These are phyloP conservation scores for Arctium minus DNA, from an alignment of 129 eudicot genomes.

Conservation along the genomic window DNA sequence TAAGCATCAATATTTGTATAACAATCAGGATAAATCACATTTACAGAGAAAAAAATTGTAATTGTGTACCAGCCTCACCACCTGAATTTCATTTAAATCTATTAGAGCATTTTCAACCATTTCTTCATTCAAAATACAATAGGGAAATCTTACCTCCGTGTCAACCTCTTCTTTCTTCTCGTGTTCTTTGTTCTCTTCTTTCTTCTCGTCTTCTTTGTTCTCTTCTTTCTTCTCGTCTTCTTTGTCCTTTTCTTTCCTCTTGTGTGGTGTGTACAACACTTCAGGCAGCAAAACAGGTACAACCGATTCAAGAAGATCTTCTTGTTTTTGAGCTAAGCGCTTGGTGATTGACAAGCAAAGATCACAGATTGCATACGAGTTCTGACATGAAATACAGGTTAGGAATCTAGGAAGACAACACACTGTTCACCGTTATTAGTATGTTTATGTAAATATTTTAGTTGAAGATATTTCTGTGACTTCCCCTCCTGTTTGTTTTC, in stretches of 20 bases:
- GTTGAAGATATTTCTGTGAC: background rate
- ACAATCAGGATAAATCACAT: background rate
- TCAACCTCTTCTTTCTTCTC: constrained; percentile 19
- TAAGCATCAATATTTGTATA: background rate
- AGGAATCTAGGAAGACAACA: constrained; percentile 5
- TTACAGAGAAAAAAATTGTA: background rate
- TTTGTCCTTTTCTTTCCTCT: constrained; percentile 43
- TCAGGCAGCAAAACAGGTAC: constrained; percentile 55
- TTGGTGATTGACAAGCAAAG: constrained; percentile 69
- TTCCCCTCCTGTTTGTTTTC: background rate
- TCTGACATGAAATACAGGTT: constrained; percentile 51
- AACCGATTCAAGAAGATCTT: constrained; percentile 38
- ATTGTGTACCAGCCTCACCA: background rate
- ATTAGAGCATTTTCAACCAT: constrained; percentile 1
- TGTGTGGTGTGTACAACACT: constrained; percentile 52
- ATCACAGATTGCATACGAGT: constrained; percentile 79
- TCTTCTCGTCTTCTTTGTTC: background rate
- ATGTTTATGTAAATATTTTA: background rate
- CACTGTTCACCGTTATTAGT: background rate
- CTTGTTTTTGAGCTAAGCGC: constrained; percentile 49
- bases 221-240: constrained; percentile 23
- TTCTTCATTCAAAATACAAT: background rate
- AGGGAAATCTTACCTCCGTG: constrained; percentile 18
- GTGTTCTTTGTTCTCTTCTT: constrained; percentile 20
- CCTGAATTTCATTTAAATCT: background rate